Evolutionary conservation across 1,139 yeast species (phyloP).

Genomic region (Suhomyces kunorum): DNA sequence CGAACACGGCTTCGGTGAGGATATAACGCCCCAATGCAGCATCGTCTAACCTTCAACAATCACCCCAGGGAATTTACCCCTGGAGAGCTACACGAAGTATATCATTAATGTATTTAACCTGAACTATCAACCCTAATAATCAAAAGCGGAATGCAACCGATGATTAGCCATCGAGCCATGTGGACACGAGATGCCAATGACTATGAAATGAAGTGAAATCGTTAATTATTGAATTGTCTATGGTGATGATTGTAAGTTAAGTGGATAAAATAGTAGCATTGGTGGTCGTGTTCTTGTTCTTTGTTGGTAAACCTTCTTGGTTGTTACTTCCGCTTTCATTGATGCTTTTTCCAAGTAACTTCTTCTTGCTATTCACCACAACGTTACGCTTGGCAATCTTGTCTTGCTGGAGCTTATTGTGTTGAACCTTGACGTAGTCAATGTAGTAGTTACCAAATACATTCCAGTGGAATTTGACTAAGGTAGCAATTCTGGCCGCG

Average conservation of each 20-base stretch:
- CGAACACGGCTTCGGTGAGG: too few species aligned
- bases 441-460: constrained; percentile 63
- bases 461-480: constrained; percentile 71
- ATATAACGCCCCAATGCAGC: too few species aligned
- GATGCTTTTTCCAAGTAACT: constrained; percentile 12
- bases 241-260: constrained; percentile 7
- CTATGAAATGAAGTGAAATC: constrained; percentile 7
- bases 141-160: constrained; percentile 6
- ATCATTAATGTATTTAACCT: constrained; percentile 6
- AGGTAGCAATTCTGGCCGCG: constrained; percentile 54
- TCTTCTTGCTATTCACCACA: constrained; percentile 12
- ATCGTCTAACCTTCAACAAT: too few species aligned
- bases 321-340: constrained; percentile 13
- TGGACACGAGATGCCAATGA: constrained; percentile 2
- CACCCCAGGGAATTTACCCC: background rate
- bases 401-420: constrained; percentile 21
- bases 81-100: background rate
- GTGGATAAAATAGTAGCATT: constrained; percentile 17
- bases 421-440: constrained; percentile 25
- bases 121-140: constrained; percentile 7
- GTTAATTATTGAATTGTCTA: constrained; percentile 9
- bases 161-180: constrained; percentile 2
- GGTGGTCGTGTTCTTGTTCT: constrained; percentile 13
- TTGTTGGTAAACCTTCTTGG: constrained; percentile 10
- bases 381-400: constrained; percentile 18